A percentile compares a stretch with the other conserved stretches of the same genome.
Conservation (phyloP, 768 basidiomycete species). For the Paxillus rubicundulus region DNA sequence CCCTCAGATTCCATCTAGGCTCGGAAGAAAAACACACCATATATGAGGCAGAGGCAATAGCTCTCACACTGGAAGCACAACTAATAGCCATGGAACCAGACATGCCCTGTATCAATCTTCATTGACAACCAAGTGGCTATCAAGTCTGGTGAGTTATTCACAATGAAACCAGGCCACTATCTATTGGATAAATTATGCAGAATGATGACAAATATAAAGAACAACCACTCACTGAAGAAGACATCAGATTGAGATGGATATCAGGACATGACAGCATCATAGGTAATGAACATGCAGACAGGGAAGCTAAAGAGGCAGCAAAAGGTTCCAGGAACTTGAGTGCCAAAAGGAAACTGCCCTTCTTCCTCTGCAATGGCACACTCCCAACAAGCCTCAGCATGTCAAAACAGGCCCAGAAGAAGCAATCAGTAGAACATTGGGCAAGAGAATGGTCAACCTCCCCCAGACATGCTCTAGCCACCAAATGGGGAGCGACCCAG, state of each 20-base stretch:
- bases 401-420: neutral
- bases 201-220: neutral
- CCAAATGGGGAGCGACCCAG: neutral
- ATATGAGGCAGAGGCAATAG: constrained; percentile 15
- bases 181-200: neutral
- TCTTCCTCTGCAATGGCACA: neutral
- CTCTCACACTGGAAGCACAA: constrained; percentile 10
- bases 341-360: neutral
- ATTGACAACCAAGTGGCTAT: constrained; percentile 19
- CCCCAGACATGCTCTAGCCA: neutral
- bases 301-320: neutral
- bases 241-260: neutral
- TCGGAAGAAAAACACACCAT: constrained; percentile 1
- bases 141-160: too few relatives aligned
- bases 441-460: neutral
- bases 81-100: neutral
- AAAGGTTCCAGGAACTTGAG: neutral
- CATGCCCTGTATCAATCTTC: neutral
- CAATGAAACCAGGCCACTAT: neutral
- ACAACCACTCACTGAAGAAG: neutral
- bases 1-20: constrained; percentile 4
- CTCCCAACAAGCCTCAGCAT: neutral
- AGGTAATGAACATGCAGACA: neutral
- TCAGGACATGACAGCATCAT: neutral
- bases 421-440: neutral